phyloP scores from a whole-genome alignment of 192 early-diverging fungal species.

The Piromyces sp. region DNA sequence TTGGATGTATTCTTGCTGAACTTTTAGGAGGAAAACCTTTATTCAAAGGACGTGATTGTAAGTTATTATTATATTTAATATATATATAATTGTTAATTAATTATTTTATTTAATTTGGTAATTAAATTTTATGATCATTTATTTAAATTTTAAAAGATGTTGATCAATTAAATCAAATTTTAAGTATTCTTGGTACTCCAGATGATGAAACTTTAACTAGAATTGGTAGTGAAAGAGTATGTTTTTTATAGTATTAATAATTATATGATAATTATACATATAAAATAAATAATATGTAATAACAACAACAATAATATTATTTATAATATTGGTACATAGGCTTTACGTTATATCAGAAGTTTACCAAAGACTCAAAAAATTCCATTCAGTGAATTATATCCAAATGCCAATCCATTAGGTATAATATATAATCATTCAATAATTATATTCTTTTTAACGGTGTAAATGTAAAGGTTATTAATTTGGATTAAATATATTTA shows the following conservation, averaged over 20 bases:
- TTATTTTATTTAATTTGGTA: too few relatives aligned
- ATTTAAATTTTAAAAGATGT: conserved; percentile 52
- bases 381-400: conserved; percentile 65
- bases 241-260: neutral
- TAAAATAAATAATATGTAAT: too few relatives aligned
- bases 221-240: conserved; percentile 78
- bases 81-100: too few relatives aligned
- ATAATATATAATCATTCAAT: too few relatives aligned
- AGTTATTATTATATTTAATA: too few relatives aligned
- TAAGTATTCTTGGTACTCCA: conserved; percentile 88
- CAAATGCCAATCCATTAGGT: conserved; percentile 61
- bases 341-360: conserved; percentile 77
- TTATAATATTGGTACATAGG: too few relatives aligned
- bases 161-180: conserved; percentile 96
- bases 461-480: too few relatives aligned
- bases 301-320: too few relatives aligned
- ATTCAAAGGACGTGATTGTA: conserved; percentile 55
- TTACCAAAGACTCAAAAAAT: conserved; percentile 75
- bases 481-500: neutral
- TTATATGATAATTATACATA: neutral
- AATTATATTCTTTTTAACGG: too few relatives aligned
- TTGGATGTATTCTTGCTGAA: conserved; percentile 98
- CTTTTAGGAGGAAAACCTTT: conserved; percentile 80
- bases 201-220: conserved; percentile 69
- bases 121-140: conserved; percentile 67